Evolutionary conservation across 1,284 basidiomycete genomes (phyloP).

Genomic region (Ganoderma boninense): DNA sequence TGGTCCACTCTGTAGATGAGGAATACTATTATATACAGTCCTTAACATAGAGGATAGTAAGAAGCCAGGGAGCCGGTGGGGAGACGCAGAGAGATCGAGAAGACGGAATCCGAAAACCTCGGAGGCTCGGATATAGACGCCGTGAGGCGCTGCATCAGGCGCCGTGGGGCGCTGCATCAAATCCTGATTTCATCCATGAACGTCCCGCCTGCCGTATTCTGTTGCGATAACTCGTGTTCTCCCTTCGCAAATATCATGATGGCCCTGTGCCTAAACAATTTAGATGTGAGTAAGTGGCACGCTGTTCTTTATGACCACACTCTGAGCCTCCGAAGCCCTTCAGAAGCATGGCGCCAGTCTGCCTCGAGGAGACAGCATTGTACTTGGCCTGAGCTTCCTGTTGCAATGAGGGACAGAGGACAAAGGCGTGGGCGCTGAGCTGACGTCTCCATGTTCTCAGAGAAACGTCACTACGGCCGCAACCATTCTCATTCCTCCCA

Average conservation of each 20-base stretch:
- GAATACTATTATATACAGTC: no score
- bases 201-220: no score
- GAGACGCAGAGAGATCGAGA: no score
- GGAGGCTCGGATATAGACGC: no score
- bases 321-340: neutral
- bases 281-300: neutral
- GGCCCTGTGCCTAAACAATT: neutral
- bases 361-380: slow-evolving; percentile 2
- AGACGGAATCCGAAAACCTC: no score
- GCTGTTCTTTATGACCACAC: neutral
- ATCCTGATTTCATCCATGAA: no score
- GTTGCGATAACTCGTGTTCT: neutral
- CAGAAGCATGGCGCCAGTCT: neutral
- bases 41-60: no score
- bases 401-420: neutral
- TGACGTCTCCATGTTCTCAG: slow-evolving; percentile 2
- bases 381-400: neutral
- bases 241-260: slow-evolving; percentile 9
- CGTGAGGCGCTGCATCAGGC: no score
- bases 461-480: neutral
- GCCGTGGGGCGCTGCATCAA: no score
- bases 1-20: no score
- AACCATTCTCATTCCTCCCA: slow-evolving; percentile 4
- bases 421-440: slow-evolving; percentile 6
- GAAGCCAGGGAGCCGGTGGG: no score